A percentile compares a stretch with the other conserved stretches of the same genome.
phyloP scores from a whole-genome alignment of 345 rosid genomes.

The Passiflora organensis region DNA sequence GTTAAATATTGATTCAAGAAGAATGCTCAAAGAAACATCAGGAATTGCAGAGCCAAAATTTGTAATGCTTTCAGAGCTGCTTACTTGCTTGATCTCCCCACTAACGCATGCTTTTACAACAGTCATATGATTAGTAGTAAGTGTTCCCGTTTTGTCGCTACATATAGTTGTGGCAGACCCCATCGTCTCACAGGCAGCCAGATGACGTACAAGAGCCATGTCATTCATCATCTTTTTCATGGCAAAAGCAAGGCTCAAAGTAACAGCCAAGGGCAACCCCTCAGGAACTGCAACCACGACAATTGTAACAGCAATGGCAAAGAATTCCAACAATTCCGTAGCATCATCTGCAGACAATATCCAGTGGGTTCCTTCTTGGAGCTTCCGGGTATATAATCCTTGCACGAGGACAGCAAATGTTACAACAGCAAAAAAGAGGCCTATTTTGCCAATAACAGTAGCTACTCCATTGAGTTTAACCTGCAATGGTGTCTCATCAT shows the following conservation, averaged over 20 bases:
- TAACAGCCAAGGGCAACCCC: constrained; percentile 91
- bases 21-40: constrained; percentile 41
- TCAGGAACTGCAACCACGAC: constrained; percentile 98
- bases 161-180: constrained; percentile 92
- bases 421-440: constrained; percentile 74
- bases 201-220: constrained; percentile 78
- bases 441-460: constrained; percentile 76
- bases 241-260: constrained; percentile 88
- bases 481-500: constrained; percentile 93
- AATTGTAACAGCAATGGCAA: constrained; percentile 87
- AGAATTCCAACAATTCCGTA: constrained; percentile 58
- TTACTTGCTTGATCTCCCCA: constrained; percentile 28
- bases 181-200: constrained; percentile 97
- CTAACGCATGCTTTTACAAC: constrained; percentile 82
- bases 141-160: constrained; percentile 88
- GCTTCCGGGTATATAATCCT: constrained; percentile 60
- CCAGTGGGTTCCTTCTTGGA: constrained; percentile 41
- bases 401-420: constrained; percentile 82
- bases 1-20: constrained; percentile 71
- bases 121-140: constrained; percentile 88
- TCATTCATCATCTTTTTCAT: constrained; percentile 99
- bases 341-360: constrained; percentile 83
- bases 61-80: constrained; percentile 29
- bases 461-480: constrained; percentile 94
- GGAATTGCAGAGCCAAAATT: constrained; percentile 49